Conservation (phyloP, 306 rosid species). For the Pyrus pyrifolia region DNA sequence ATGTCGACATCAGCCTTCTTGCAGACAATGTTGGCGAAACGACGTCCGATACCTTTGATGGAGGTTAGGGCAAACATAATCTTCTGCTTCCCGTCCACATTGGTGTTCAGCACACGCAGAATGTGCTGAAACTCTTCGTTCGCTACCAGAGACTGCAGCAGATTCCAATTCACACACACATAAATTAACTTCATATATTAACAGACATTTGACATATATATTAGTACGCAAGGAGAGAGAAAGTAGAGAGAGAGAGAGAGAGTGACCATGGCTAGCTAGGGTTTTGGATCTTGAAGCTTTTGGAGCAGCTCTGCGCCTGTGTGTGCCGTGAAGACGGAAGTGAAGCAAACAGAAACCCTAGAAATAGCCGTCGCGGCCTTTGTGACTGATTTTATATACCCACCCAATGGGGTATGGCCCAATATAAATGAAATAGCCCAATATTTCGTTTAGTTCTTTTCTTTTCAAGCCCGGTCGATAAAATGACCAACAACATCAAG, state of each 20-base stretch:
- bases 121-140: constrained; percentile 33
- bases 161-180: background rate
- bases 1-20: constrained; percentile 33
- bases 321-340: background rate
- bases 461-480: background rate
- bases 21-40: constrained; percentile 29
- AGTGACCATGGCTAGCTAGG: constrained; percentile 18
- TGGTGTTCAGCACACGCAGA: constrained; percentile 31
- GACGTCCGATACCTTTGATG: constrained; percentile 33
- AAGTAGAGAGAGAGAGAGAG: background rate
- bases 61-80: constrained; percentile 33
- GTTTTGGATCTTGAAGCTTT: constrained; percentile 10
- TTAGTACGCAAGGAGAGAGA: background rate
- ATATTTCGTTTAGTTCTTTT: background rate
- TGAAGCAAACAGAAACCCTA: background rate
- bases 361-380: background rate
- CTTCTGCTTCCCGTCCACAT: constrained; percentile 30
- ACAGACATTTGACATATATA: background rate
- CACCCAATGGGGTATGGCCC: background rate
- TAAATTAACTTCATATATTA: background rate
- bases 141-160: constrained; percentile 15
- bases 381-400: background rate
- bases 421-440: background rate
- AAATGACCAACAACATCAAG: too few relatives aligned
- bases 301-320: background rate